Percentiles rank a stretch among this genome's conserved stretches.
These are phyloP conservation scores for Tetragonia tetragonoides DNA, from an alignment of 148 eudicot genomes.

Conservation along the genomic window DNA sequence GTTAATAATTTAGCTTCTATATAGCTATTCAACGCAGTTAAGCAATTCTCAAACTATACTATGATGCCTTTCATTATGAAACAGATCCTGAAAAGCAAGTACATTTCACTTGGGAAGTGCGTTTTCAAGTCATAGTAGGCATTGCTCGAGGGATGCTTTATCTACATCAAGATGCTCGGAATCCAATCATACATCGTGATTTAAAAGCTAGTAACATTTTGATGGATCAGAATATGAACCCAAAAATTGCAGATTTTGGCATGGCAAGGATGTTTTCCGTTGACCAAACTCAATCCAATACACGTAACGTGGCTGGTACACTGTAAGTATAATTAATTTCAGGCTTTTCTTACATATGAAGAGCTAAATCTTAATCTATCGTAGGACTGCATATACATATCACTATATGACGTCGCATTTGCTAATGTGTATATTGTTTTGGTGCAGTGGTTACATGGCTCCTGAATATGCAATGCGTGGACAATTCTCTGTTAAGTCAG, in stretches of 20 bases:
- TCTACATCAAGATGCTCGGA: constrained; percentile 35
- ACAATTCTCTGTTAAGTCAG: constrained; percentile 29
- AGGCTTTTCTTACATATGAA: too few species aligned
- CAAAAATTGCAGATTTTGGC: constrained; percentile 38
- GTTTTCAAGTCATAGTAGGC: constrained; percentile 31
- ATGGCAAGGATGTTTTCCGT: constrained; percentile 37
- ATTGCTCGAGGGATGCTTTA: constrained; percentile 35
- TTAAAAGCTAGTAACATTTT: constrained; percentile 35
- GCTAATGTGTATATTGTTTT: neutral
- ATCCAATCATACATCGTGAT: constrained; percentile 33
- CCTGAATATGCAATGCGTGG: constrained; percentile 33
- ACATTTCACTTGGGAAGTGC: constrained; percentile 23
- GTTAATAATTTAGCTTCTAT: too few species aligned
- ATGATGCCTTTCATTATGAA: too few species aligned
- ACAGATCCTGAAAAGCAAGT: constrained; percentile 18
- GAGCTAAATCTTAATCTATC: too few species aligned
- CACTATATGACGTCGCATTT: too few species aligned
- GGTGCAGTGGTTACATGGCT: constrained; percentile 30
- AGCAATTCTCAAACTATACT: too few species aligned
- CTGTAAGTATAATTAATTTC: constrained; percentile 18
- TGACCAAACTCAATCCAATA: constrained; percentile 28
- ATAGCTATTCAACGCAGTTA: too few species aligned
- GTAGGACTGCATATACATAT: too few species aligned
- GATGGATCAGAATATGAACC: constrained; percentile 30
- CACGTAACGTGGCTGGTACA: constrained; percentile 31